Evolutionary conservation across 1,284 basidiomycete species (phyloP).

Genomic region (Fomitopsis betulina): DNA sequence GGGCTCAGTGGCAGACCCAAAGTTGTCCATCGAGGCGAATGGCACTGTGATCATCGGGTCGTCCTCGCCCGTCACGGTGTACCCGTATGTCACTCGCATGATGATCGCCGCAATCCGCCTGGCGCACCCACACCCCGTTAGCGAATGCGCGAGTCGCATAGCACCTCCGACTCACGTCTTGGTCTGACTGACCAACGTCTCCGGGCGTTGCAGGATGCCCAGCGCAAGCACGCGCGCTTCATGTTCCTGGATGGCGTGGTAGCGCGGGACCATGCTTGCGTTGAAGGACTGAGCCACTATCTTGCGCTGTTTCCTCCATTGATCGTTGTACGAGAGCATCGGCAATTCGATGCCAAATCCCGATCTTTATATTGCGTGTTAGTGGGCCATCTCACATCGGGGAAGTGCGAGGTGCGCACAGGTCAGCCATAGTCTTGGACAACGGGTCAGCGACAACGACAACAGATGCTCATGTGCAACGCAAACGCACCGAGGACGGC

Average conservation of each 20-base stretch:
- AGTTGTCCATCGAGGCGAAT: constrained; percentile 23
- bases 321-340: neutral
- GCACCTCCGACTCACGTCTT: neutral
- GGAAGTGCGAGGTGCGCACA: too few relatives aligned
- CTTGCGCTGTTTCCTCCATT: constrained; percentile 1
- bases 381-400: too few relatives aligned
- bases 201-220: neutral
- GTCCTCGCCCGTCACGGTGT: constrained; percentile 17
- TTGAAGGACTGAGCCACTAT: neutral
- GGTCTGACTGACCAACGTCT: neutral
- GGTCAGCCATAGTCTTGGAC: too few relatives aligned
- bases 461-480: too few relatives aligned
- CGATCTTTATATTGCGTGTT: neutral
- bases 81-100: constrained; percentile 25
- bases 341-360: neutral
- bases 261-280: neutral
- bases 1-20: constrained; percentile 20
- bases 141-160: neutral
- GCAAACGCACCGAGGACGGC: too few relatives aligned
- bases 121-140: neutral
- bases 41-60: constrained; percentile 21
- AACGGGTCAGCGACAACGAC: too few relatives aligned
- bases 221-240: neutral
- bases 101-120: constrained; percentile 21
- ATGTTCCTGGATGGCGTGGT: neutral